Base-by-base conservation (phyloP, 1,139 yeast species). In the Hyphopichia pseudoburtonii region DNA sequence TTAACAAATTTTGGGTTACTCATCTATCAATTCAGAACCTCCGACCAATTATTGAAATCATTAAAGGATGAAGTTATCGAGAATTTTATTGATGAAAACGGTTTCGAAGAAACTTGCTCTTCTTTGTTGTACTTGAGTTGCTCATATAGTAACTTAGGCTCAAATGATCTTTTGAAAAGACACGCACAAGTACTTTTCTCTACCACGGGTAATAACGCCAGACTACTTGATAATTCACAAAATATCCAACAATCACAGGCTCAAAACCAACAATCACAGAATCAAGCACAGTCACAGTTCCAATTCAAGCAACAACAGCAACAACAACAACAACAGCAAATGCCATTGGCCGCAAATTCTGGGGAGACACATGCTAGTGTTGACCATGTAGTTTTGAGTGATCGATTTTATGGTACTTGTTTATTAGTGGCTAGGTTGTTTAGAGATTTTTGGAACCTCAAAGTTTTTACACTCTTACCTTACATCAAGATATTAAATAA, bases 361-460 rank as follows among this genome's bases (percentile, higher is more conserved):
- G 18, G 14, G 2, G 57, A 52, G 6, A 29, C 56, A 3, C 69
- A 65, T 35, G 67, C 70, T 2, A 58, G 70, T 24, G 73, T 83
- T 32, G 89, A 84, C 47, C 82, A 84, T 53, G 96, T 92, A 8
- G 78, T 87, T 25, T 72, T 92, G 45, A 86, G 96, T 62, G 96
- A 96, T 48, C 71, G 97, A 46, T 89, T 90, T 52, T 92, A 88
- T 58, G 97, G 97, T 35, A 77, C 89, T n/a, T 82, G 94, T 15
- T 73, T 89, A 31, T 76, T 90, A 42, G 65, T 89, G 26, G 76
- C 96, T 1, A 77, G 98, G 51, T 62, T 89, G 16, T 78, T 92
- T 48, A 74, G 94, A 45, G 82, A 82, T 24, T 68, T 80, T 37
- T 94, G 99, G 99, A 74, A 74, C 38, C 68, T 66, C 24, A 80